Evolutionary conservation across 2,329 filamentous ascomycete genomes (phyloP).

Genomic region (Beauveria sp.): DNA sequence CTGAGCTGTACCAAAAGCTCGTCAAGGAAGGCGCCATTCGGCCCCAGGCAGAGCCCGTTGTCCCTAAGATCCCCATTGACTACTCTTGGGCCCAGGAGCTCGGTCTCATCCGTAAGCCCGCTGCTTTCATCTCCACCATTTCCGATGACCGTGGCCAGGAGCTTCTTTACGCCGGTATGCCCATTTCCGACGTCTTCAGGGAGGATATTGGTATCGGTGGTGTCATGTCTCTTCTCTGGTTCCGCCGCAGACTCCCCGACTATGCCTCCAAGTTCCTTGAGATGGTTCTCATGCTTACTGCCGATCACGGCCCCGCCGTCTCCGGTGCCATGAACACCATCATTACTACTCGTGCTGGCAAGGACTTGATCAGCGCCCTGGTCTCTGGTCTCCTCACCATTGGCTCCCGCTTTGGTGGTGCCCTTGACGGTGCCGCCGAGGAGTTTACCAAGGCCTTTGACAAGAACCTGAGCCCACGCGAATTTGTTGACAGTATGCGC

Average conservation of each 20-base stretch:
- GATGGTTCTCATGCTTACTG: conserved; percentile 99
- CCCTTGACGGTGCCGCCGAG: conserved; percentile 92
- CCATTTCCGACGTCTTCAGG: conserved; percentile 98
- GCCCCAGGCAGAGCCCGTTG: conserved; percentile 79
- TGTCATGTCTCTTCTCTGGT: conserved; percentile 99
- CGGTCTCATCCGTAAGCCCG: conserved; percentile 97
- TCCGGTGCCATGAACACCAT: conserved; percentile 99
- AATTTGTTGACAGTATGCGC: conserved; percentile 98
- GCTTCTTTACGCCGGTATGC: conserved; percentile 97
- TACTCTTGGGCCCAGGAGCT: conserved; percentile 99
- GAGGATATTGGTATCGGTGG: conserved; percentile 98
- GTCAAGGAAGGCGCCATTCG: conserved; percentile 78
- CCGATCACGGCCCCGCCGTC: conserved; percentile 96
- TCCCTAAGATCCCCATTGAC: conserved; percentile 99
- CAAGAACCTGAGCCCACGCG: conserved; percentile 95
- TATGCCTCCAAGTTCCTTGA: conserved; percentile 99
- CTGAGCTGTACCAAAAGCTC: conserved; percentile 78
- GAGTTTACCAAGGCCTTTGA: conserved; percentile 98
- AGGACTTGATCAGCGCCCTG: conserved; percentile 92
- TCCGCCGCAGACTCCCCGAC: conserved; percentile 90
- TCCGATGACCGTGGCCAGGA: conserved; percentile 99
- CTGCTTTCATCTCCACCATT: conserved; percentile 99
- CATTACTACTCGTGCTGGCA: conserved; percentile 97
- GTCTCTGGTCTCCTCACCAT: conserved; percentile 97
- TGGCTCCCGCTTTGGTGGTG: conserved; percentile 96